Evolutionary conservation across 495 filamentous ascomycete genomes (phyloP), one percentile per base, ranked within the genome.

Genomic region (Aspergillus nanangensis): DNA sequence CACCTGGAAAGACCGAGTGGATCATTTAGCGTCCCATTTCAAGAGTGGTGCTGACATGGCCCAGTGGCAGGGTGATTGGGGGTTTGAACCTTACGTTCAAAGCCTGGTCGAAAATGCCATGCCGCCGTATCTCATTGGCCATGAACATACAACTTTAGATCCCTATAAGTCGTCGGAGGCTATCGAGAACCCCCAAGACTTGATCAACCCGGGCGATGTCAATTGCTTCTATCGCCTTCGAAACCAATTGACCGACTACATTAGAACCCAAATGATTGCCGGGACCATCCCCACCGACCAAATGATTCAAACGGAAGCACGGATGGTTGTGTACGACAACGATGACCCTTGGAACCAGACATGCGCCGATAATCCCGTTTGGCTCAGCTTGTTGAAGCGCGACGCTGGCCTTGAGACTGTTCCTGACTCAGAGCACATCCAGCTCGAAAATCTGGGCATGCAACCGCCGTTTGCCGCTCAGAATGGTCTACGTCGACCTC

Each of bases 51-150:
- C 77, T 43, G 75, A 71, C 60, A 89, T 89, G 84, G 76, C 74
- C 32, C 80, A 87, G 61, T 89, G 85, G 85, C 81, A 83, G 67
- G 84, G 85, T 53, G 84, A 85, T 60, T 88, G 85, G 84, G 85
- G 85, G 66, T 88, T 89, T 46, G 85, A 89, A 41, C 72, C 72
- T 4, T 72, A 74, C 27, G 78, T 89, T 41, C 71, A 82, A 49
- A 73, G 79, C 53, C 71, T 85, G 56, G 80, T 88, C 47, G 83
- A 87, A 59, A 87, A 86, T 57, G 81, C 81, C 25, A 83, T 86
- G 48, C 84, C 83, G 0, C 81, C 82, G 13, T 84, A 71, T 45
- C 56, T 76, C 32, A 76, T 73, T 50, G 70, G 62, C 14, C 60
- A 66, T 11, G 73, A 75, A 38, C 58, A 61, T 45, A 48, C 52